These are phyloP conservation scores for Annulohypoxylon maeteangense DNA, from an alignment of 495 filamentous ascomycete genomes.

Conservation along the genomic window DNA sequence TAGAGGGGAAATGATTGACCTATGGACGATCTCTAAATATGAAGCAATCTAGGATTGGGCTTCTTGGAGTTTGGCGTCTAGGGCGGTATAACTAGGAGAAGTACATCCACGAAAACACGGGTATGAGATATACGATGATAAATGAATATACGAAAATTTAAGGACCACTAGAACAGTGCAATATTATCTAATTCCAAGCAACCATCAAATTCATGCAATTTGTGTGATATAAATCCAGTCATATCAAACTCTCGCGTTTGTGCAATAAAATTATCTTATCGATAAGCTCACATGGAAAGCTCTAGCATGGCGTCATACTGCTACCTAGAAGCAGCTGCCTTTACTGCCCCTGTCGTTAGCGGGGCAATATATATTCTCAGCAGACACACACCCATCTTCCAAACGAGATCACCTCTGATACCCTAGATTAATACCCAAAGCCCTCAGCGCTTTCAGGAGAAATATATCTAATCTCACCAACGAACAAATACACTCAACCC, in stretches of 20 bases:
- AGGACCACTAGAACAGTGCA: background rate
- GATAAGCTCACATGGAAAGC: conserved; percentile 4
- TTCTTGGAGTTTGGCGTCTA: conserved; percentile 23
- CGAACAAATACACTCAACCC: background rate
- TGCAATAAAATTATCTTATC: background rate
- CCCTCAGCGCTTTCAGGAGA: background rate
- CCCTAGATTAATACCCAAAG: background rate
- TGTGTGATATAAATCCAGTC: background rate
- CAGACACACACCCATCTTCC: background rate
- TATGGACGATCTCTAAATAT: background rate
- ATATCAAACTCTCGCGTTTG: background rate
- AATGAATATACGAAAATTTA: background rate
- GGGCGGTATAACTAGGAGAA: background rate
- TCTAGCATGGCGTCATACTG: conserved; percentile 31
- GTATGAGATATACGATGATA: conserved; percentile 6
- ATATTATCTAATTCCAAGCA: background rate
- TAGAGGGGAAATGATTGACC: background rate
- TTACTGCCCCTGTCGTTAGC: conserved; percentile 22
- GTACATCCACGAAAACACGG: background rate
- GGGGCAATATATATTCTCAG: conserved; percentile 27
- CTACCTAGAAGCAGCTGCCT: conserved; percentile 43
- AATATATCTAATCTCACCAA: background rate
- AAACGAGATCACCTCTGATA: conserved; percentile 3
- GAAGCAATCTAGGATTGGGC: conserved; percentile 1
- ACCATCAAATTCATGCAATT: background rate